phyloP scores from a whole-genome alignment of 2,329 filamentous ascomycete genomes.

The Claviceps humidiphila region DNA sequence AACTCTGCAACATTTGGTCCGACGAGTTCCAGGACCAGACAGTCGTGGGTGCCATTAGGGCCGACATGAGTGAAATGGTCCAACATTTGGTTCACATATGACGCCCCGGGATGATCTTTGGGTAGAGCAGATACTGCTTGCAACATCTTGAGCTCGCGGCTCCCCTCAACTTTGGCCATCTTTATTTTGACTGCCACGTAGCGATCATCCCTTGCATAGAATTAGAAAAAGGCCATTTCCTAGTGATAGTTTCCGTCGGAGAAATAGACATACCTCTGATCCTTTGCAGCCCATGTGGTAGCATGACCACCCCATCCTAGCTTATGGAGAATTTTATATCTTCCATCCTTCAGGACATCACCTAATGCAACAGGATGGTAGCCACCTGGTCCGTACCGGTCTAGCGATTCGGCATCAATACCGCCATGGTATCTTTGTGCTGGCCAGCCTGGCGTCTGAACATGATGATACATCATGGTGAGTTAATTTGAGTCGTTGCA shows the following conservation, averaged over 20 bases:
- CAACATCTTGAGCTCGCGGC: neutral
- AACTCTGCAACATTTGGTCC: neutral
- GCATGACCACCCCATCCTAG: too few relatives aligned
- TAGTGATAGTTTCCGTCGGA: neutral
- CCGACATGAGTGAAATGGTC: neutral
- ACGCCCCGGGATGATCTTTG: neutral
- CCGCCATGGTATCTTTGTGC: neutral
- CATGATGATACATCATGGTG: neutral
- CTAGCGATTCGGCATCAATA: neutral
- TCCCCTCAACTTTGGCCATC: neutral
- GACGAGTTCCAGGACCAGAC: neutral
- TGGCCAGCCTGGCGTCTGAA: neutral
- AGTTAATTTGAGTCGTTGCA: neutral
- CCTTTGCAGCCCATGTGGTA: neutral
- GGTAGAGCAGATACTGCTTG: neutral
- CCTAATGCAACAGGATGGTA: too few relatives aligned
- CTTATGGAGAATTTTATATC: too few relatives aligned
- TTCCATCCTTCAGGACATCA: too few relatives aligned
- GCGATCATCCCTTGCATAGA: neutral
- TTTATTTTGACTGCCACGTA: neutral
- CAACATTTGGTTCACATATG: neutral
- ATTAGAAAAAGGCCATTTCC: neutral
- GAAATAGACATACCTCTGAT: neutral
- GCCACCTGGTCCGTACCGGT: neutral
- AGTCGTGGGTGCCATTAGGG: neutral